phyloP scores from a whole-genome alignment of 148 eudicot species.

The Cornus kousa region DNA sequence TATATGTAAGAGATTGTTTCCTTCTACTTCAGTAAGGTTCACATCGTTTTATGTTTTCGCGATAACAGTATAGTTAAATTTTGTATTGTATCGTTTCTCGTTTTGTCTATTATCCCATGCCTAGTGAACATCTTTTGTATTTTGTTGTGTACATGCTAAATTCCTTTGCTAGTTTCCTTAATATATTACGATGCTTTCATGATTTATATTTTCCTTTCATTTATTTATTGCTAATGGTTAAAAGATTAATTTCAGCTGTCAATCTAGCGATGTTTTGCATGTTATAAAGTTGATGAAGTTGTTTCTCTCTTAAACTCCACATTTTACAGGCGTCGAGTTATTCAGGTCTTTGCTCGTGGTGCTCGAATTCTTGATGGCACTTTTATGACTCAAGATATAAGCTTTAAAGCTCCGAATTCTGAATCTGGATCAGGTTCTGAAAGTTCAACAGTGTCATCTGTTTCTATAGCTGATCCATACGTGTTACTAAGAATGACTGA shows the following conservation, averaged over 20 bases:
- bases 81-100: background rate
- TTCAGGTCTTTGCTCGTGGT: constrained; percentile 88
- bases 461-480: constrained; percentile 90
- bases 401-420: constrained; percentile 50
- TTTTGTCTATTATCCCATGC: background rate
- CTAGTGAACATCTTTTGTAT: background rate
- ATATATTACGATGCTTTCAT: background rate
- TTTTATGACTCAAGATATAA: constrained; percentile 86
- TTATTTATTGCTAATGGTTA: background rate
- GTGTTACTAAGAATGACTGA: constrained; percentile 87
- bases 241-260: background rate
- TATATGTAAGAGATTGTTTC: background rate
- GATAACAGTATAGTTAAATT: no score
- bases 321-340: constrained; percentile 74
- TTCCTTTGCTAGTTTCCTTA: constrained; percentile 4
- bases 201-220: background rate
- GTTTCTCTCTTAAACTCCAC: constrained; percentile 9
- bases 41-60: background rate
- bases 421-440: constrained; percentile 70
- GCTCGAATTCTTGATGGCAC: constrained; percentile 96
- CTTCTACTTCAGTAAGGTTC: background rate
- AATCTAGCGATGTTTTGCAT: background rate
- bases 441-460: constrained; percentile 60
- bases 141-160: background rate
- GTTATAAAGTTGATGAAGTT: background rate